Base-by-base conservation (phyloP, 768 basidiomycete species). In the Tremella fuciformis region DNA sequence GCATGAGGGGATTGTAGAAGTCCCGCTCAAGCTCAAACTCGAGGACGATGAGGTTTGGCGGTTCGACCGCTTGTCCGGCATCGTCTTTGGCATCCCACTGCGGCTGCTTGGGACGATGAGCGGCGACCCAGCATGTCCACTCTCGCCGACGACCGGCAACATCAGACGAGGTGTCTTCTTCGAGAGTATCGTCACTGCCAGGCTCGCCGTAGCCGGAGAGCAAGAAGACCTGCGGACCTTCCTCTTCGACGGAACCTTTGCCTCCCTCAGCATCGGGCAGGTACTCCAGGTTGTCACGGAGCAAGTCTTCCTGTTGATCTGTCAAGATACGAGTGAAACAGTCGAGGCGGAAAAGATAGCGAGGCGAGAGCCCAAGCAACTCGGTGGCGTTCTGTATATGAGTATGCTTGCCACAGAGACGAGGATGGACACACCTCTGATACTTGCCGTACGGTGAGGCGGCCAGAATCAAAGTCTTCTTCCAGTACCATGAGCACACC, bases 1-100 rank as follows among this genome's bases (percentile, higher is more conserved):
- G 84, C 70, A 86, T 86, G 3, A 89, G 76, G 0, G 89, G 88
- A 62, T 89, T 90, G 67, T 85, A 76, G 0, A 66, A 63, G 70
- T 90, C 89, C 26, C 79, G 76, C 70, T 89, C 88, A 21, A 89
- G 80, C 71, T 91, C 89, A 62, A 90, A 87, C 71, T 91, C 89
- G 74, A 90, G 81, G 22, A 89, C 80, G 62, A 89, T 82, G 49
- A 86, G 70, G 55, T 75, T 78, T 11, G 71, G 71, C 4, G 61
- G 46, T 39, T 66, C 44, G 53, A 70, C n/a, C 78, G 6, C 85
- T 83, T 69, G 84, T 84, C 86, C 88, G 4, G 64, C 24, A 13
- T 57, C 60, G 49, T 75, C 75, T 13, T 60, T 59, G 34, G 69
- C 66, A 16, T 70, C 55, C 65, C 67, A 66, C 6, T 50, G 18